Evolutionary conservation across 805 yeast species (phyloP), one percentile per base, ranked within the genome.

Genomic region (Kurtzmaniella fragi): DNA sequence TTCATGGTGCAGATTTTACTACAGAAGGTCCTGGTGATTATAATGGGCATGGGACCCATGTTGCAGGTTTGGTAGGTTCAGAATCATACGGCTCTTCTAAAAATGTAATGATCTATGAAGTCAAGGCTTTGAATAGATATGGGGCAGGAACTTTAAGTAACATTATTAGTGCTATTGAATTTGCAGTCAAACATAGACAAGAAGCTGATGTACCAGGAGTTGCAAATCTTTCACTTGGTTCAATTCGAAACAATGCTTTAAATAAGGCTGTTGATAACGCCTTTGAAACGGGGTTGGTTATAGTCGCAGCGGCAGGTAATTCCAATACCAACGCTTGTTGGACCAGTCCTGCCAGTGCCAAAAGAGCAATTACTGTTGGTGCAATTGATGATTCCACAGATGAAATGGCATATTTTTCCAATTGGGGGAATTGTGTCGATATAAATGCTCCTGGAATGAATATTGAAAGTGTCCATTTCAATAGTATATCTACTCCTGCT

Each of bases 401-500:
- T 49, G 49, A 68, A 2, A 67, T 89, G 28, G 95, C 97, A 0
- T 53, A 73, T 10, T 90, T 91, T 51, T 77, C 93, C n/a, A 90
- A 91, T 54, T 86, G 90, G 89, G 97, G 98, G 0, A 67, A 70
- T n/a, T 91, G 97, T 59, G 95, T 90, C 6, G 88, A 87, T 53
- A 69, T 87, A 1, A 83, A 85, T 61, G 88, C 96, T 0, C 77
- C 91, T 35, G 98, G 98, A 0, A 81, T 80, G 0, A 64, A 66
- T 12, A 82, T 88, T 2, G 63, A 68, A 20, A 82, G 90, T 39
- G 67, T 82, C 4, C 33, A 31, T 14, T 31, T n/a, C 17, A 4
- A 31, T 4, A 31, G 23, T 17, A 16, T 6, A 16, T 31, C 33
- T 8, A 16, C 33, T 6, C 23, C 28, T 11, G 32, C 7, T 44